Percentiles rank a stretch among this genome's conserved stretches.
phyloP scores from a whole-genome alignment of 2,329 filamentous ascomycete species.

The Fusarium redolens region DNA sequence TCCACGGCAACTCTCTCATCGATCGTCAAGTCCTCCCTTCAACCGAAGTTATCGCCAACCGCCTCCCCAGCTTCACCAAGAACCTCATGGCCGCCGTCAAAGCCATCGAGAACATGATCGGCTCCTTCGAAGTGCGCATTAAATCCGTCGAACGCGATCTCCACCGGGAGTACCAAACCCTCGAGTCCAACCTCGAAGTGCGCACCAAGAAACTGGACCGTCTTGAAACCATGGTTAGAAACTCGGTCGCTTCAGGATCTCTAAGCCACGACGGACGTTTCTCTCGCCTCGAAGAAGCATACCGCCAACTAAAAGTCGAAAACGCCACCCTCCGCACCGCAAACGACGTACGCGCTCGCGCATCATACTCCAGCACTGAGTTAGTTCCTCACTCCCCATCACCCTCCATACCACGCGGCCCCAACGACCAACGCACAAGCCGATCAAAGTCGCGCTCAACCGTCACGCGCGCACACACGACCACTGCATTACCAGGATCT shows the following conservation, averaged over 20 bases:
- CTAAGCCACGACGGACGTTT: slow-evolving; percentile 59
- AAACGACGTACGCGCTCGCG: slow-evolving; percentile 66
- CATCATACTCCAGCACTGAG: slow-evolving; percentile 56
- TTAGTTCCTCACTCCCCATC: slow-evolving; percentile 60
- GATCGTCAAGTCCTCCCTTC: slow-evolving; percentile 86
- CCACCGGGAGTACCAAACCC: slow-evolving; percentile 87
- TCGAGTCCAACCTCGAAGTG: slow-evolving; percentile 83
- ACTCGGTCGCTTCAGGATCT: slow-evolving; percentile 65
- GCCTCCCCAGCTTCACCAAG: slow-evolving; percentile 88
- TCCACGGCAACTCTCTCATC: slow-evolving; percentile 87
- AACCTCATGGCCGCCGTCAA: slow-evolving; percentile 90
- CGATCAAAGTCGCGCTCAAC: slow-evolving; percentile 48
- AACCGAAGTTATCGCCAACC: slow-evolving; percentile 85
- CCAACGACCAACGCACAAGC: slow-evolving; percentile 57
- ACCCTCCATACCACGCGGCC: slow-evolving; percentile 64
- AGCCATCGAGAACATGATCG: slow-evolving; percentile 83
- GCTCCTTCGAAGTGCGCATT: slow-evolving; percentile 82
- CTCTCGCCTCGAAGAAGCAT: slow-evolving; percentile 68
- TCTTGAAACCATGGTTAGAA: slow-evolving; percentile 82
- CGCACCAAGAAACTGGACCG: slow-evolving; percentile 88
- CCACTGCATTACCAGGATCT: slow-evolving; percentile 43
- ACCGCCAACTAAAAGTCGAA: slow-evolving; percentile 72
- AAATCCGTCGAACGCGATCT: slow-evolving; percentile 88
- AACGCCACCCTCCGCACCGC: slow-evolving; percentile 76
- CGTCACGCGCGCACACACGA: slow-evolving; percentile 48